A percentile compares a stretch with the other conserved stretches of the same genome.
phyloP scores from a whole-genome alignment of 2,329 filamentous ascomycete genomes.

The Fusarium penzigii region DNA sequence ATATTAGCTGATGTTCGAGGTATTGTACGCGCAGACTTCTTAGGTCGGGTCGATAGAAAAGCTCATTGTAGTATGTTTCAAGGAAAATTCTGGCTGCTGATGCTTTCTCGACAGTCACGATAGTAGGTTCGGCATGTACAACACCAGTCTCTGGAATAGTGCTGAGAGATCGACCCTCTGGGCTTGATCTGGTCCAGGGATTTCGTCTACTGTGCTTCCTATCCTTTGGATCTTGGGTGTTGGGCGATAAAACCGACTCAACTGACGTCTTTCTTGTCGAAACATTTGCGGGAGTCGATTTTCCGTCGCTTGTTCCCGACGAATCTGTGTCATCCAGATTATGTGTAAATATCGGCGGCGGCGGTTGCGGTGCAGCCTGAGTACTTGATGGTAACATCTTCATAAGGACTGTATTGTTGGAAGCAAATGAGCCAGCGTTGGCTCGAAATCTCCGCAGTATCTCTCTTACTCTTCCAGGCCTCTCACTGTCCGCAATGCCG shows the following conservation, averaged over 20 bases:
- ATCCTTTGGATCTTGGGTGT: constrained; percentile 22
- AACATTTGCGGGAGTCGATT: constrained; percentile 24
- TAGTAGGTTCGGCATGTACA: constrained; percentile 34
- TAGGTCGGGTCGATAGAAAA: constrained; percentile 51
- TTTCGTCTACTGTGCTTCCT: constrained; percentile 33
- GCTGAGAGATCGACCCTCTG: constrained; percentile 35
- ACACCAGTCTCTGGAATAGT: constrained; percentile 38
- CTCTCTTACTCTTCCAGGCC: neutral
- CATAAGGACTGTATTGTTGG: constrained; percentile 33
- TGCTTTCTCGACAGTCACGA: constrained; percentile 71
- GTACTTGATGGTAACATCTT: constrained; percentile 19
- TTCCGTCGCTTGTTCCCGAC: constrained; percentile 29
- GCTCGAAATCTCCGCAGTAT: constrained; percentile 25
- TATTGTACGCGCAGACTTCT: constrained; percentile 35
- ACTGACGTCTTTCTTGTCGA: constrained; percentile 38
- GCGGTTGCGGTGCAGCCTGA: constrained; percentile 29
- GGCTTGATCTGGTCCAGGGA: constrained; percentile 39
- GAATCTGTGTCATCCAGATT: constrained; percentile 27
- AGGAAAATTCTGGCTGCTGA: constrained; percentile 83
- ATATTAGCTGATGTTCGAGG: constrained; percentile 55
- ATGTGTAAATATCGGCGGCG: constrained; percentile 15
- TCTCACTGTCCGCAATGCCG: neutral
- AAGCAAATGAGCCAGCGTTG: constrained; percentile 24
- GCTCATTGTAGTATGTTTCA: constrained; percentile 79
- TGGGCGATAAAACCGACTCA: constrained; percentile 32